Percentiles rank a stretch among this genome's conserved stretches.
phyloP scores from a whole-genome alignment of 306 rosid species.

The Prunus padus region DNA sequence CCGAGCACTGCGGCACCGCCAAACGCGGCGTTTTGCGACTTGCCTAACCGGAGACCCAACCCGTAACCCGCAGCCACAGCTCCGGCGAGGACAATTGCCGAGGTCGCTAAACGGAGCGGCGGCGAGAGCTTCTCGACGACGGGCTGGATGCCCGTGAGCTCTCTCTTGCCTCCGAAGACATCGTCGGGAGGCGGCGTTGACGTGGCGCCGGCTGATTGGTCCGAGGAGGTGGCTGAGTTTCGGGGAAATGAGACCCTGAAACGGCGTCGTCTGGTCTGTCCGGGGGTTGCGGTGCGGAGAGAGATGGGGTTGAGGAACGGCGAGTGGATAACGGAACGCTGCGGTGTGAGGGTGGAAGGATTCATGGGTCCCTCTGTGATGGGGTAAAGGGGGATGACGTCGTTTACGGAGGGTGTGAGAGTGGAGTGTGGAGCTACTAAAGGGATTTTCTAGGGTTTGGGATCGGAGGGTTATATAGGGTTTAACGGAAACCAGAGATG shows the following conservation, averaged over 20 bases:
- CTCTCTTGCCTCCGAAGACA: slow-evolving; percentile 48
- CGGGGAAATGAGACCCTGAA: slow-evolving; percentile 64
- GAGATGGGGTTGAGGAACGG: slow-evolving; percentile 45
- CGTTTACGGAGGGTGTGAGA: slow-evolving; percentile 15
- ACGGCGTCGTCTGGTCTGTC: slow-evolving; percentile 49
- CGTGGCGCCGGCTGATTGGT: slow-evolving; percentile 25
- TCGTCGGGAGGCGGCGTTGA: slow-evolving; percentile 28
- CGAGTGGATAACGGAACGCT: slow-evolving; percentile 35
- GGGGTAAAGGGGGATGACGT: slow-evolving; percentile 30
- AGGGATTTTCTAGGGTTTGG: slow-evolving; percentile 11
- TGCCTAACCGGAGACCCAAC: slow-evolving; percentile 61
- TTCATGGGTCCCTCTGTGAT: slow-evolving; percentile 45
- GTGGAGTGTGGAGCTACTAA: neutral
- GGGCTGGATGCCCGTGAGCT: slow-evolving; percentile 73
- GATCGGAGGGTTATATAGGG: slow-evolving; percentile 42
- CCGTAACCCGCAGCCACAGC: slow-evolving; percentile 88
- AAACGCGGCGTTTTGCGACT: slow-evolving; percentile 52
- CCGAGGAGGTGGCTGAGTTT: slow-evolving; percentile 37
- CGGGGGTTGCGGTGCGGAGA: slow-evolving; percentile 30
- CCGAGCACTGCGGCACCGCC: slow-evolving; percentile 90
- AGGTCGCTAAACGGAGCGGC: slow-evolving; percentile 64
- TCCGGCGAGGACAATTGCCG: slow-evolving; percentile 73
- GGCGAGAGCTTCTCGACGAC: slow-evolving; percentile 64
- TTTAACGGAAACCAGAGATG: slow-evolving; percentile 29
- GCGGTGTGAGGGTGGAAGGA: slow-evolving; percentile 54